A percentile compares a stretch with the other conserved stretches of the same genome.
phyloP scores from a whole-genome alignment of 768 basidiomycete genomes.

The Serendipita indica region DNA sequence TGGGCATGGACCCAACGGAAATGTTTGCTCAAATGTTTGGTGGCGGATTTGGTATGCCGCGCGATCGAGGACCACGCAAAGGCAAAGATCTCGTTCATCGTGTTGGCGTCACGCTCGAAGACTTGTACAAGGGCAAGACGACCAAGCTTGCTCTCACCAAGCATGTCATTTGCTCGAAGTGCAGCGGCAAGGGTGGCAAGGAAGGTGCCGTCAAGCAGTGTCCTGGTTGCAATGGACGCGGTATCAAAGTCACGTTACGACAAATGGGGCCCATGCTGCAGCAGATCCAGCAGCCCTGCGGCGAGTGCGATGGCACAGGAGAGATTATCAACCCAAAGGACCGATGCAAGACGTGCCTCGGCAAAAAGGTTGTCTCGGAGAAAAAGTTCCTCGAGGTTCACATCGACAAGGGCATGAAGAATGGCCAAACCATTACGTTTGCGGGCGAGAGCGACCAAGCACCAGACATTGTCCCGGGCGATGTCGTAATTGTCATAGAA shows the following conservation, averaged over 20 bases:
- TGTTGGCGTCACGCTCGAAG: constrained; percentile 90
- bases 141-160: constrained; percentile 94
- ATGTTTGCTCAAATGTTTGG: constrained; percentile 71
- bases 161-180: constrained; percentile 84
- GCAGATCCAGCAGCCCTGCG: constrained; percentile 90
- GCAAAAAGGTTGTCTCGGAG: constrained; percentile 87
- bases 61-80: constrained; percentile 57
- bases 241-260: constrained; percentile 77
- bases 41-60: constrained; percentile 41
- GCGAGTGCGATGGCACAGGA: constrained; percentile 86
- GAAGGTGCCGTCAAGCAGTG: constrained; percentile 86
- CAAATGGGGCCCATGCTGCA: constrained; percentile 99
- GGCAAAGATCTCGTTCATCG: constrained; percentile 98
- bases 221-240: constrained; percentile 67
- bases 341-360: constrained; percentile 82
- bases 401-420: constrained; percentile 96
- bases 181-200: constrained; percentile 94
- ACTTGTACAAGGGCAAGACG: constrained; percentile 97
- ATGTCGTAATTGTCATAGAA: constrained; percentile 86
- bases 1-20: constrained; percentile 94
- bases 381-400: constrained; percentile 96
- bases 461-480: constrained; percentile 77
- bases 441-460: constrained; percentile 85
- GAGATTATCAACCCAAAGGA: constrained; percentile 91
- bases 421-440: constrained; percentile 80